These are phyloP conservation scores for Quaeritorhiza haematococci DNA, from an alignment of 371 early-diverging fungal genomes.

Conservation along the genomic window DNA sequence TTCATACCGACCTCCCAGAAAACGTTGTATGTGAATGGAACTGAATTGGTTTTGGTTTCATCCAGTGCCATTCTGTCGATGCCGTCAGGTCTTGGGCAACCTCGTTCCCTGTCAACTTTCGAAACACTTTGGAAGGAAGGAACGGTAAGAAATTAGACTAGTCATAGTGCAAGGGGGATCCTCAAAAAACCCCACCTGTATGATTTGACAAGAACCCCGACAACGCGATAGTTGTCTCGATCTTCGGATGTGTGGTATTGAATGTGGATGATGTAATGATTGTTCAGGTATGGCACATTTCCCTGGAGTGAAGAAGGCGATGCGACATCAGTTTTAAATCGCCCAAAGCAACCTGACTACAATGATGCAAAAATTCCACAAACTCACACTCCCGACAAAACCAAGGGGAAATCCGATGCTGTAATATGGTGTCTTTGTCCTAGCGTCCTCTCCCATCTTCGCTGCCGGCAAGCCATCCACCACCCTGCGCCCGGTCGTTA, in stretches of 20 bases:
- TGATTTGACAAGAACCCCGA: slow-evolving; percentile 80
- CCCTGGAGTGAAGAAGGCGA: neutral
- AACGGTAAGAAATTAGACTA: no score
- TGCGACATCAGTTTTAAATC: neutral
- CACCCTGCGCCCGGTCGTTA: slow-evolving; percentile 47
- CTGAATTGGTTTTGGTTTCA: slow-evolving; percentile 34
- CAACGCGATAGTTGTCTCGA: slow-evolving; percentile 68
- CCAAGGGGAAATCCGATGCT: slow-evolving; percentile 59
- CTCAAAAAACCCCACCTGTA: no score
- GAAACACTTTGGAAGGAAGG: no score
- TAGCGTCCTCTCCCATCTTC: slow-evolving; percentile 53
- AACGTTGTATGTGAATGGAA: slow-evolving; percentile 82
- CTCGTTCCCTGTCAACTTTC: no score
- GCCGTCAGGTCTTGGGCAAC: slow-evolving; percentile 30
- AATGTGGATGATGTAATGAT: slow-evolving; percentile 84
- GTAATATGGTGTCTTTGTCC: slow-evolving; percentile 56
- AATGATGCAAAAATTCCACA: no score
- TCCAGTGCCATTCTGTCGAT: slow-evolving; percentile 48
- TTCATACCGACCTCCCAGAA: slow-evolving; percentile 61
- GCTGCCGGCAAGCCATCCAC: slow-evolving; percentile 94
- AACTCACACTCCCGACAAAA: neutral
- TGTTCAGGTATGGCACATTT: slow-evolving; percentile 52
- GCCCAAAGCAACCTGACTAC: no score
- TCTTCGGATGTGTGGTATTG: slow-evolving; percentile 68
- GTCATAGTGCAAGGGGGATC: no score